Base-by-base conservation (phyloP, 805 yeast genomes). In the Ogataea allantospora region DNA sequence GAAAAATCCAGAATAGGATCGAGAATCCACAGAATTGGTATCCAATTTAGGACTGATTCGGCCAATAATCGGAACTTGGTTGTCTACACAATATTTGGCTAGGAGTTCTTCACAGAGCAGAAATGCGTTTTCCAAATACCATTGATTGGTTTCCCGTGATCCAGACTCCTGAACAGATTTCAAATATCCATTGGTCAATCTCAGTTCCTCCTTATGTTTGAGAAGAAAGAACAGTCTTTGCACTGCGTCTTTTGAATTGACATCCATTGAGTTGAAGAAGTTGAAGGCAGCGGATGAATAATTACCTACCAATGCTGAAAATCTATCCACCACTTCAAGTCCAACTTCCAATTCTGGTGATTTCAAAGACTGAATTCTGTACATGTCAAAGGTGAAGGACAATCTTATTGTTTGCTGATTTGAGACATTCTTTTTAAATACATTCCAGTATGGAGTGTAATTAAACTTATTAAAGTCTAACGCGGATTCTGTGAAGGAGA, bases 61-160 rank as follows among this genome's bases (percentile, higher is more conserved):
- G 17, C 47, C 46, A 10, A 57, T 38, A 4, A 65, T 31, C 4
- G 57, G 53, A 2, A 66, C 39, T 3, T 48, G 38, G 7, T 60
- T 42, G 5, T 47, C 32, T 2, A 34, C 14, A 15, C 62, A 57
- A 42, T 47, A 64, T n/a, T 41, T 28, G 1, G 65, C 48, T 15
- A 62, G 42, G 19, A 56, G 33, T 35, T 65, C 66, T 31, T 66
- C 63, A n/a, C 63, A 46, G 24, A 65, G 33, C 7, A 57, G 18
- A 20, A 45, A 32, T 1, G 57, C 27, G 40, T 57, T 65, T 13
- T 44, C 47, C 17, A 47, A 24, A 25, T 58, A 47, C 57, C 59
- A 52, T 11, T 32, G 13, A 29, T 27, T 19, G 27, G 44, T 33
- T 13, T 45, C 44, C 12, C 11, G 11, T 3, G 25, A 28, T 14